Evolutionary conservation across 495 filamentous ascomycete genomes (phyloP).

Genomic region (Hypomontagnella submonticulosa): DNA sequence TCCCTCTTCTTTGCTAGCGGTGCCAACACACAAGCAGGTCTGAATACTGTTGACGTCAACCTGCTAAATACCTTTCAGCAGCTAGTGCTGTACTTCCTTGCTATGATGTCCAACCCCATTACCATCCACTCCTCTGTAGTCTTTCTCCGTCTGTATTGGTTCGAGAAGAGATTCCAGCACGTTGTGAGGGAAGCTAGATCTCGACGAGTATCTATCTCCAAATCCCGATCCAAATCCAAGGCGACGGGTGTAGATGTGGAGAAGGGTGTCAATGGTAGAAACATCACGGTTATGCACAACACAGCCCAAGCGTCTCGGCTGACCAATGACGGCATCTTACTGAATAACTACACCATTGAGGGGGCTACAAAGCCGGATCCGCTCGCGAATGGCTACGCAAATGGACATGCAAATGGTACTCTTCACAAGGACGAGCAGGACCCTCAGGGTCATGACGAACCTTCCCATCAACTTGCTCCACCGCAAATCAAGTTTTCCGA

Average conservation of each 20-base stretch:
- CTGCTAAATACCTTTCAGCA: constrained; percentile 80
- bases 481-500: constrained; percentile 72
- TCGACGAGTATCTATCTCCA: constrained; percentile 57
- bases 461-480: constrained; percentile 17
- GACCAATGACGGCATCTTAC: constrained; percentile 59
- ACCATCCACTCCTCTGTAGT: constrained; percentile 89
- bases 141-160: constrained; percentile 94
- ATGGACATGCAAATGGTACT: constrained; percentile 38
- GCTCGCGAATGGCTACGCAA: constrained; percentile 6
- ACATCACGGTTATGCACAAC: constrained; percentile 78
- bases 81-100: constrained; percentile 73
- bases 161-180: constrained; percentile 88
- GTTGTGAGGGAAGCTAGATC: constrained; percentile 67
- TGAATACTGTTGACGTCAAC: constrained; percentile 90
- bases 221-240: constrained; percentile 66
- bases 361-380: constrained; percentile 26
- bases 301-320: constrained; percentile 54
- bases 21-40: constrained; percentile 86
- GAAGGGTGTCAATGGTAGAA: constrained; percentile 73
- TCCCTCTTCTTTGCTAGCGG: constrained; percentile 86
- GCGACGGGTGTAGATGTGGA: constrained; percentile 67
- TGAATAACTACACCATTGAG: constrained; percentile 46
- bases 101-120: constrained; percentile 86
- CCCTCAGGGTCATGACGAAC: constrained; percentile 20
- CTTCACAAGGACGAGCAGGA: constrained; percentile 40